Evolutionary conservation across 1,284 basidiomycete genomes (phyloP), one percentile per base, ranked within the genome.

Genomic region (Pascua sp.): DNA sequence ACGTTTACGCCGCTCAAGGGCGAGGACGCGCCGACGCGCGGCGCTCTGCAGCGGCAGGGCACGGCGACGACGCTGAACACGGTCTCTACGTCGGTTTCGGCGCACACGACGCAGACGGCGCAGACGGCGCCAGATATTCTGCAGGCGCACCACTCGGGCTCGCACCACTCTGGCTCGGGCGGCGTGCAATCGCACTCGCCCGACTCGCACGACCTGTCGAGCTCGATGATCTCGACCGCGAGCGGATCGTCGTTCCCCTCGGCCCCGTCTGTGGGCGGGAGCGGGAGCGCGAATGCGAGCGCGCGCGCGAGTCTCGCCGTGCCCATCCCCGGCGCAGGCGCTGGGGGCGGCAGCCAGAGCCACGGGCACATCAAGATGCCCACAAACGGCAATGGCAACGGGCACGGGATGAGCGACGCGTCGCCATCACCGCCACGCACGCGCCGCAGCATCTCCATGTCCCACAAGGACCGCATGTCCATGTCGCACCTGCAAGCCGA

Each of bases 41-140:
- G 13, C 5, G 43, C 37, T 0, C 49, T 56, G 13, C 47, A 32
- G 46, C 48, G 54, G 36, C 57, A 57, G 49, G 49, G 55, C 16
- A 55, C 61, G 5, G 43, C 56, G 8, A 58, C 53, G 36, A 61
- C 60, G 11, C 50, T 59, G 40, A 53, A 49, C 44, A 60, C 55
- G 0, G 32, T 56, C 36, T 41, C 41, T 24, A 55, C 48, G 12
- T 2, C 37, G 2, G 40, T 17, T 32, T 42, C 51, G 37, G 44
- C 52, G 16, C 50, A 11, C 42, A 52, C 40, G 36, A 36, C 11
- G 24, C 38, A 44, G 15, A 46, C 13, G 39, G 37, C 44, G 45
- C 51, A 45, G 17, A 13, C 49, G 24, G 17, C 40, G 13, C 24
- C 18, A 36, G 47, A 18, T 13, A 5, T 16, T 13, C 15, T 38